These are phyloP conservation scores for Clathrospora elynae DNA, from an alignment of 2,329 filamentous ascomycete genomes.

Conservation along the genomic window DNA sequence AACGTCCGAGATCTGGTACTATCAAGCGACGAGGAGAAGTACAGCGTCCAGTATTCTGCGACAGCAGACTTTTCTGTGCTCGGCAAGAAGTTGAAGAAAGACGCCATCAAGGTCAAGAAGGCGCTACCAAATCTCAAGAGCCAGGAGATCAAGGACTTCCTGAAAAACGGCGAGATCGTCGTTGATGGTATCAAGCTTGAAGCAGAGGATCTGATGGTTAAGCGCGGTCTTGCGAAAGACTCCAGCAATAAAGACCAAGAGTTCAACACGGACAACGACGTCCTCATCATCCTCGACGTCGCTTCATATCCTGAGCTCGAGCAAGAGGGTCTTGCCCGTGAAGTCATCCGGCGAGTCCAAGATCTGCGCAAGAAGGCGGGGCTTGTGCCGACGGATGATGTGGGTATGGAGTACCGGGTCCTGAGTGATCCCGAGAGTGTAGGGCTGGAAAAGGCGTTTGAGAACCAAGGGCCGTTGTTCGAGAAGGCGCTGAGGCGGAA, in stretches of 20 bases:
- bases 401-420: slow-evolving; percentile 91
- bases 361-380: slow-evolving; percentile 92
- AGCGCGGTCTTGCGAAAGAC: slow-evolving; percentile 76
- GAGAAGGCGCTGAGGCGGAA: slow-evolving; percentile 79
- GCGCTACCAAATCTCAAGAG: slow-evolving; percentile 79
- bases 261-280: slow-evolving; percentile 85
- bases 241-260: slow-evolving; percentile 75
- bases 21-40: slow-evolving; percentile 84
- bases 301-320: slow-evolving; percentile 82
- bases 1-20: slow-evolving; percentile 87
- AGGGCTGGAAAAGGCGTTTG: slow-evolving; percentile 72
- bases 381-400: slow-evolving; percentile 87
- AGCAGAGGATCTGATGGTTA: slow-evolving; percentile 81
- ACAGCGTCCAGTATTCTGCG: slow-evolving; percentile 90
- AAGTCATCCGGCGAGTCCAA: slow-evolving; percentile 93
- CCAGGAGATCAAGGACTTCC: slow-evolving; percentile 79
- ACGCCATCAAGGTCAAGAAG: slow-evolving; percentile 88
- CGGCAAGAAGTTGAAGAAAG: slow-evolving; percentile 97
- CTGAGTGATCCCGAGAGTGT: slow-evolving; percentile 77
- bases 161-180: slow-evolving; percentile 72
- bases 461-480: slow-evolving; percentile 69
- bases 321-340: slow-evolving; percentile 85
- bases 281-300: slow-evolving; percentile 87
- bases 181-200: slow-evolving; percentile 86
- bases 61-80: slow-evolving; percentile 91